These are phyloP conservation scores for Chytriomyces sp. DNA, from an alignment of 192 early-diverging fungal genomes.

Conservation along the genomic window DNA sequence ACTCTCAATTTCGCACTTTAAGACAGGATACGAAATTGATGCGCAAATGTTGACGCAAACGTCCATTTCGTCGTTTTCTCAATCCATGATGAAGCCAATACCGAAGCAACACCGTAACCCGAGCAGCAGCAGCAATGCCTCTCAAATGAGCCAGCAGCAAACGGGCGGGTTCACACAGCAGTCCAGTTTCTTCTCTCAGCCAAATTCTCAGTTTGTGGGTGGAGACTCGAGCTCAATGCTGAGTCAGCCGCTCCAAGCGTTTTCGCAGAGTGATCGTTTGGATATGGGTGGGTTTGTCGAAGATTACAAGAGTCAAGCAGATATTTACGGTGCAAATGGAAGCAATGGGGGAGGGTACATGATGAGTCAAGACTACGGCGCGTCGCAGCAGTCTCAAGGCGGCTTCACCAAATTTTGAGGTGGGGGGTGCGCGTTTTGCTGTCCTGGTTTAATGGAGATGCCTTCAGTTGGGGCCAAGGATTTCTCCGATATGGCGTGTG, in stretches of 20 bases:
- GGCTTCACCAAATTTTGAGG: slow-evolving; percentile 44
- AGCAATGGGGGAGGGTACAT: neutral
- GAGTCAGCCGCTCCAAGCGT: slow-evolving; percentile 16
- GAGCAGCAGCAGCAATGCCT: neutral
- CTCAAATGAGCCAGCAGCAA: neutral
- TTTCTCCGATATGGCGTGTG: too few species aligned
- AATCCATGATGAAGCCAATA: slow-evolving; percentile 19
- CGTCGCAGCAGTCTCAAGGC: slow-evolving; percentile 33
- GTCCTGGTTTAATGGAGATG: neutral
- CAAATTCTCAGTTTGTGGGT: slow-evolving; percentile 3
- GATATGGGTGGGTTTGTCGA: slow-evolving; percentile 43
- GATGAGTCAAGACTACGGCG: slow-evolving; percentile 50
- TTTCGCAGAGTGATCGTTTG: slow-evolving; percentile 34
- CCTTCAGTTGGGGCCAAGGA: too few species aligned
- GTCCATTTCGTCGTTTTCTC: slow-evolving; percentile 13
- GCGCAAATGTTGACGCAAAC: slow-evolving; percentile 6
- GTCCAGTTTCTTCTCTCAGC: slow-evolving; percentile 27
- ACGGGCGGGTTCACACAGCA: slow-evolving; percentile 9
- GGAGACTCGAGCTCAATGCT: neutral
- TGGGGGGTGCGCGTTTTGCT: neutral
- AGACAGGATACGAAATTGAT: slow-evolving; percentile 27
- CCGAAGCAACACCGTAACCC: slow-evolving; percentile 2
- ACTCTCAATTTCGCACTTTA: slow-evolving; percentile 14
- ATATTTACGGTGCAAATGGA: slow-evolving; percentile 32
- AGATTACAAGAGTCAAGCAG: slow-evolving; percentile 59